These are phyloP conservation scores for Cynanchum wilfordii DNA, from an alignment of 257 asterid genomes.

Conservation along the genomic window DNA sequence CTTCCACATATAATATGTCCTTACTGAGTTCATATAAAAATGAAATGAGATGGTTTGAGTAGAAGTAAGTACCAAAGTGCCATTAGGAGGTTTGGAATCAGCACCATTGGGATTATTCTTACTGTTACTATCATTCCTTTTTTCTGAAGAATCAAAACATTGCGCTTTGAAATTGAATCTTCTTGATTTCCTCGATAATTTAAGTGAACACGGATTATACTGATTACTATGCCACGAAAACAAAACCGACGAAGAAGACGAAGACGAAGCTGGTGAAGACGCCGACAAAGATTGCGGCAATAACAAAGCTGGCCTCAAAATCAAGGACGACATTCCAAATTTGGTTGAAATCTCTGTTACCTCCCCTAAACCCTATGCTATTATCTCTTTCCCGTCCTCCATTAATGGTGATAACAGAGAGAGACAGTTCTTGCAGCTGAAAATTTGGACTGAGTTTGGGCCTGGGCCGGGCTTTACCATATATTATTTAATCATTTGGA, in stretches of 20 bases:
- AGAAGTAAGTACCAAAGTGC: slow-evolving; percentile 45
- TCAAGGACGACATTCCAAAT: slow-evolving; percentile 54
- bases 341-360: background rate
- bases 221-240: slow-evolving; percentile 16
- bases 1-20: background rate
- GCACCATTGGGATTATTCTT: slow-evolving; percentile 40
- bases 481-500: background rate
- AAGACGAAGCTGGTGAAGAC: slow-evolving; percentile 14
- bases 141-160: slow-evolving; percentile 18
- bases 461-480: background rate
- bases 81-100: slow-evolving; percentile 61
- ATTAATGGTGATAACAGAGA: slow-evolving; percentile 21
- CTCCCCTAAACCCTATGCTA: slow-evolving; percentile 14
- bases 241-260: slow-evolving; percentile 30
- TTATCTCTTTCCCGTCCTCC: slow-evolving; percentile 11
- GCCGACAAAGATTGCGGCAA: slow-evolving; percentile 23
- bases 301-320: slow-evolving; percentile 50
- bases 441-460: background rate
- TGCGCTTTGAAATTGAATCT: slow-evolving; percentile 52
- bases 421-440: background rate
- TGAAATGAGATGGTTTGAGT: background rate
- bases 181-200: slow-evolving; percentile 34
- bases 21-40: background rate
- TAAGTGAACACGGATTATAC: slow-evolving; percentile 27
- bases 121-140: slow-evolving; percentile 17